Evolutionary conservation across 176 grass and related monocot species (phyloP).

Genomic region (Paspalum notatum): DNA sequence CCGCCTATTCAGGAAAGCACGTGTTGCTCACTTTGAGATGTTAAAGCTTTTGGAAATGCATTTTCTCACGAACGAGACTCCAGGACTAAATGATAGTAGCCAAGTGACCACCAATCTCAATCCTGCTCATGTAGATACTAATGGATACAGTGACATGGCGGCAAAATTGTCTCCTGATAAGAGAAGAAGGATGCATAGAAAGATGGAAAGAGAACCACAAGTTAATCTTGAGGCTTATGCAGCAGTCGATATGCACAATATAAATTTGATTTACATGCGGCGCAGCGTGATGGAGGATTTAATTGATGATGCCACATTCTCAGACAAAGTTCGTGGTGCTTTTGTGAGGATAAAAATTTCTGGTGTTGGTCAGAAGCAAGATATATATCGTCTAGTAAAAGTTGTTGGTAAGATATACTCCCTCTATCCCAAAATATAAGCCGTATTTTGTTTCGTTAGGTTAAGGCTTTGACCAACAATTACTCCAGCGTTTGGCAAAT

Average conservation of each 20-base stretch:
- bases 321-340: conserved; percentile 70
- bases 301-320: conserved; percentile 66
- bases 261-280: conserved; percentile 80
- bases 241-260: conserved; percentile 91
- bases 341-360: conserved; percentile 97
- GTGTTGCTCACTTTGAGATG: conserved; percentile 99
- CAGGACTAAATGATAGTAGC: conserved; percentile 49
- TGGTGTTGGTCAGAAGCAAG: conserved; percentile 77
- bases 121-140: conserved; percentile 68
- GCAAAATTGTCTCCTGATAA: conserved; percentile 51
- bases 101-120: conserved; percentile 43
- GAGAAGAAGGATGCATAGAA: conserved; percentile 66
- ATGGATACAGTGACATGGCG: conserved; percentile 51
- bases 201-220: conserved; percentile 56
- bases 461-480: too few species aligned
- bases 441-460: too few species aligned
- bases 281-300: conserved; percentile 90
- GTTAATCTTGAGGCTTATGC: conserved; percentile 79
- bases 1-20: conserved; percentile 77
- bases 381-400: conserved; percentile 97
- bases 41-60: conserved; percentile 92
- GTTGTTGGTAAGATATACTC: conserved; percentile 70
- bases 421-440: too few species aligned
- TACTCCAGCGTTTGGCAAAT: too few species aligned
- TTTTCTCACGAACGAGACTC: conserved; percentile 71